Evolutionary conservation across 306 rosid species (phyloP).

Genomic region (Acacia confusa): DNA sequence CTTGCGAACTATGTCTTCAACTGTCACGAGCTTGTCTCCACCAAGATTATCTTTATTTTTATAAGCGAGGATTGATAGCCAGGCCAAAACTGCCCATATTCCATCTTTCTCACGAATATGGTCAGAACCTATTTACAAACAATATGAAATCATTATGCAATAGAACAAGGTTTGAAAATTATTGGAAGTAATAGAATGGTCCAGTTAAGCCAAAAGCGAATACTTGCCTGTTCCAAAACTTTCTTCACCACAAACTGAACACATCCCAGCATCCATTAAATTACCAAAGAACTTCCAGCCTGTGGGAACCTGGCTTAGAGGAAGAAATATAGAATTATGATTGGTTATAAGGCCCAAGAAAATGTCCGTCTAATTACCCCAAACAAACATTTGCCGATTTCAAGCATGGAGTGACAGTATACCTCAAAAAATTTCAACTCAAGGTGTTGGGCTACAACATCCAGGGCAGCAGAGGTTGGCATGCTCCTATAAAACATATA

Average conservation of each 20-base stretch:
- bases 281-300: conserved; percentile 99
- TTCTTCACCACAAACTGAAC: conserved; percentile 97
- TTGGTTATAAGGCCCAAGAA: background rate
- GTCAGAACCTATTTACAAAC: conserved; percentile 74
- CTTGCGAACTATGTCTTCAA: conserved; percentile 93
- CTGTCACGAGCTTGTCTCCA: conserved; percentile 79
- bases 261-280: conserved; percentile 93
- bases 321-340: conserved; percentile 13
- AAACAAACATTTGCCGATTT: conserved; percentile 6
- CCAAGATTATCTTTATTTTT: conserved; percentile 83
- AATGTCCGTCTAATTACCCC: background rate
- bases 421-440: conserved; percentile 97
- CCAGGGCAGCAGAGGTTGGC: conserved; percentile 99
- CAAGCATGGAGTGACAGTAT: conserved; percentile 21
- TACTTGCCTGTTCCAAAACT: conserved; percentile 96
- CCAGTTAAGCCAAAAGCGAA: conserved; percentile 21
- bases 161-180: conserved; percentile 3
- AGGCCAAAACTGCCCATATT: conserved; percentile 99
- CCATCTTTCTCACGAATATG: conserved; percentile 99
- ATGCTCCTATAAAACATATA: conserved; percentile 73
- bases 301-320: conserved; percentile 77
- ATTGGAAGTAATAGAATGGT: conserved; percentile 17
- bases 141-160: conserved; percentile 29
- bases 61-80: conserved; percentile 82
- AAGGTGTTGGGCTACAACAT: conserved; percentile 92